A percentile compares a stretch with the other conserved stretches of the same genome.
phyloP scores from a whole-genome alignment of 108 stramenopile species.

The Conticribra weissflogii region DNA sequence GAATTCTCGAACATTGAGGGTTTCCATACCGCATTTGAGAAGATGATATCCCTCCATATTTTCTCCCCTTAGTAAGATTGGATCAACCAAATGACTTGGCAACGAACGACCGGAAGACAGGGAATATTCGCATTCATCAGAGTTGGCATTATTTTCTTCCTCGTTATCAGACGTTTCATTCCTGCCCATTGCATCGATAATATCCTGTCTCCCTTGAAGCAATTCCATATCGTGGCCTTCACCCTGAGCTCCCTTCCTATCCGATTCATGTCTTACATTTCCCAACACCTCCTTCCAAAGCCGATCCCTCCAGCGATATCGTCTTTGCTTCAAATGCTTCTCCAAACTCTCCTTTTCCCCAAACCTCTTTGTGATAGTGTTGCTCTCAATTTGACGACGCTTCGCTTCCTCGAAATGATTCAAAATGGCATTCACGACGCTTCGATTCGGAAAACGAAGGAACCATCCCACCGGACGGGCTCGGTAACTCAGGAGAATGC shows the following conservation, averaged over 20 bases:
- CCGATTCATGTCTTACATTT: too few species aligned
- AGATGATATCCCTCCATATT: too few species aligned
- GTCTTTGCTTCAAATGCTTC: too few species aligned
- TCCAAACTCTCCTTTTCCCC: constrained; percentile 5
- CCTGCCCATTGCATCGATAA: too few species aligned
- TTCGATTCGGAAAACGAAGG: constrained; percentile 36
- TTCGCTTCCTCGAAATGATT: constrained; percentile 29
- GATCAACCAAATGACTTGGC: too few species aligned
- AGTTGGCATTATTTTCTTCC: too few species aligned
- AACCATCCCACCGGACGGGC: constrained; percentile 48
- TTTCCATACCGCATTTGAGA: constrained; percentile 27
- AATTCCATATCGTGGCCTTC: not conserved
- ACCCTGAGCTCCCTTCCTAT: constrained; percentile 15
- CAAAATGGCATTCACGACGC: constrained; percentile 43
- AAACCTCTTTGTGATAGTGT: not conserved
- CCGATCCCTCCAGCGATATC: constrained; percentile 35
- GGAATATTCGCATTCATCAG: too few species aligned
- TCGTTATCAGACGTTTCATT: too few species aligned
- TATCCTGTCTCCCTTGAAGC: too few species aligned
- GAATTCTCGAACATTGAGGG: constrained; percentile 30
- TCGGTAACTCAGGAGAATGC: constrained; percentile 35
- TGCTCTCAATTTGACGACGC: not conserved
- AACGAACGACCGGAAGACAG: too few species aligned
- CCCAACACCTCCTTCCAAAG: constrained; percentile 34
- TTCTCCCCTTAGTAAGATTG: too few species aligned